Base-by-base conservation (phyloP, 805 yeast genomes). In the Schwanniomyces vanrijiae region DNA sequence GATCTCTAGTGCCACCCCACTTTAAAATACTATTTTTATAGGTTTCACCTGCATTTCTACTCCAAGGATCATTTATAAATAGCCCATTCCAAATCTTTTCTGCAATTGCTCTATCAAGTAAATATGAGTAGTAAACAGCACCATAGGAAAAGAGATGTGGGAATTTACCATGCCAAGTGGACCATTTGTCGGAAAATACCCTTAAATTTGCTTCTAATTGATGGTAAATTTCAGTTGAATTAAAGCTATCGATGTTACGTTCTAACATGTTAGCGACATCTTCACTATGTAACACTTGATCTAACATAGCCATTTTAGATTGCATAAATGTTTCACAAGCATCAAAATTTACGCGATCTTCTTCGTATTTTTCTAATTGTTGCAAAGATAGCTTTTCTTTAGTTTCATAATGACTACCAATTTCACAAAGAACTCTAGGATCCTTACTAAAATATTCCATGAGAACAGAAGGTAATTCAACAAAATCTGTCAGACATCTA, bases 141-240 rank as follows among this genome's bases (percentile, higher is more conserved):
- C 98, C 98, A 60, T 94, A 94, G 0, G 96, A 90, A 55, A 86
- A 88, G 35, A 94, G 69, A 61, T 94, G 99, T 1, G 97, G 96
- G 66, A 94, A 91, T 60, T 85, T 89, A 1, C 96, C 97, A 47
- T 89, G 95, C 96, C 97, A 91, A 21, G 84, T 84, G 1, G 96
- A 84, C 52, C 78, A 71, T 16, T 74, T 66, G 54, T 88, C 92
- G 2, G 86, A 81, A 58, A 88, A 83, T 2, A 90, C 80, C 35
- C 78, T 70, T 45, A 84, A 60, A 21, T 78, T 65, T 3, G 64
- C 56, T 60, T 89, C 96, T 22, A 89, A 60, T 7, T 75, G 67
- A 56, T 88, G 91, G 59, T 88, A 90, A 4, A 84, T 68, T 2
- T 69, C 60, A 0, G 84, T 80, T 4, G 87, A 79, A 56, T 84